Evolutionary conservation across 2,329 filamentous ascomycete genomes (phyloP).

Genomic region (Zarea fungicola): DNA sequence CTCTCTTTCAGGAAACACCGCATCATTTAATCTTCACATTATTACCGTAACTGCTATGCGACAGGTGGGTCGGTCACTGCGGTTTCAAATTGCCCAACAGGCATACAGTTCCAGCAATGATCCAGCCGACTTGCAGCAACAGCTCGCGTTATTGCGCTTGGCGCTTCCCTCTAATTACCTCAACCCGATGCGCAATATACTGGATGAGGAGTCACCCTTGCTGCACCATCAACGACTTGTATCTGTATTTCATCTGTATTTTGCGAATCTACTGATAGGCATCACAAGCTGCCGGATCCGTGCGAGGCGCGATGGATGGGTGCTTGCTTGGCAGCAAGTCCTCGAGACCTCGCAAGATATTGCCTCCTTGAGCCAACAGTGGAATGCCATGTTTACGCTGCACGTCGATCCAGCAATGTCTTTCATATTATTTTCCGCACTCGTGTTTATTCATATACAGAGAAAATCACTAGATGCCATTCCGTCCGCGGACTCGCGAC

Average conservation of each 20-base stretch:
- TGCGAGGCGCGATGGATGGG: constrained; percentile 12
- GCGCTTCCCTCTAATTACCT: constrained; percentile 11
- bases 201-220: constrained; percentile 8
- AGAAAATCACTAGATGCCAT: not conserved
- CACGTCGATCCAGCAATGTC: constrained; percentile 13
- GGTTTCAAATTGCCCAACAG: not conserved
- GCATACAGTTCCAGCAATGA: not conserved
- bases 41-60: constrained; percentile 14
- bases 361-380: constrained; percentile 11
- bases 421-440: constrained; percentile 13
- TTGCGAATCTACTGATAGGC: constrained; percentile 14
- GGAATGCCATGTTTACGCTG: constrained; percentile 10
- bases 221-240: constrained; percentile 15
- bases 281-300: no score
- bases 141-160: constrained; percentile 6
- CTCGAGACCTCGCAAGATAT: constrained; percentile 15
- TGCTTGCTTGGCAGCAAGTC: constrained; percentile 15
- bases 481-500: not conserved
- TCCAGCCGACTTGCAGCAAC: not conserved
- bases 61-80: not conserved
- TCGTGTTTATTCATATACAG: constrained; percentile 15
- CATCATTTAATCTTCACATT: constrained; percentile 13
- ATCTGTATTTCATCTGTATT: constrained; percentile 15
- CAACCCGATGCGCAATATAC: constrained; percentile 14
- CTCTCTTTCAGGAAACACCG: not conserved